A percentile compares a stretch with the other conserved stretches of the same genome.
Conservation (phyloP, 208 protist species). For the Leishmania martiniquensis region DNA sequence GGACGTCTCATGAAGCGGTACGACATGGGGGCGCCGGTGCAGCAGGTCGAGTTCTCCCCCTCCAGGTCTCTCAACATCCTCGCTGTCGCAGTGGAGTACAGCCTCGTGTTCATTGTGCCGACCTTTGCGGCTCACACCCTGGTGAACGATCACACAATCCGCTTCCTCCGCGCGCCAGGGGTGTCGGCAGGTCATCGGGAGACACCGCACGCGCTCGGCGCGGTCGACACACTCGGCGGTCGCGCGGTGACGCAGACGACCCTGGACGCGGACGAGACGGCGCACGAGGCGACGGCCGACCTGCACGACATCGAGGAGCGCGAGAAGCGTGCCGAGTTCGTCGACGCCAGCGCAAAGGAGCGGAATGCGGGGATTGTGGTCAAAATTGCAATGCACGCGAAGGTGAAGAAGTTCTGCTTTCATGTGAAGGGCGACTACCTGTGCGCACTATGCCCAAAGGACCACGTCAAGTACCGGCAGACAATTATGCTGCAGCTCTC, state of each 20-base stretch:
- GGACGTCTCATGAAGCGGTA: constrained; percentile 95
- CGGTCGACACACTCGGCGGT: constrained; percentile 68
- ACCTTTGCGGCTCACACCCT: constrained; percentile 78
- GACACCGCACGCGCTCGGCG: constrained; percentile 32
- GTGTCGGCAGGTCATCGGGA: constrained; percentile 36
- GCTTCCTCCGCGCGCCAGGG: constrained; percentile 79
- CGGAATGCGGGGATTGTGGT: constrained; percentile 85
- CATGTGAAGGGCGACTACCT: constrained; percentile 92
- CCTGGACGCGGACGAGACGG: constrained; percentile 81
- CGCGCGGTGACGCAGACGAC: constrained; percentile 81
- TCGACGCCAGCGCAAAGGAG: constrained; percentile 75
- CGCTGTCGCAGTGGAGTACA: constrained; percentile 87
- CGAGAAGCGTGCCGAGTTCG: constrained; percentile 91
- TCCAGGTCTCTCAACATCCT: constrained; percentile 90
- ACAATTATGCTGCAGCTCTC: constrained; percentile 93
- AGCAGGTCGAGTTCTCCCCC: constrained; percentile 96
- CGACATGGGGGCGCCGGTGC: constrained; percentile 86
- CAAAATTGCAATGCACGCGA: constrained; percentile 90
- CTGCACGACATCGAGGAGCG: constrained; percentile 87
- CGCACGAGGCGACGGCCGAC: constrained; percentile 68
- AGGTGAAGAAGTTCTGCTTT: constrained; percentile 90
- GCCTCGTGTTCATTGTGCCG: constrained; percentile 90
- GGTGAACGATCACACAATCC: constrained; percentile 91
- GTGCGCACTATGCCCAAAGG: constrained; percentile 91
- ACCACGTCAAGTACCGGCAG: constrained; percentile 94